phyloP scores from a whole-genome alignment of 2,329 filamentous ascomycete species.

The Colletotrichum phormii region DNA sequence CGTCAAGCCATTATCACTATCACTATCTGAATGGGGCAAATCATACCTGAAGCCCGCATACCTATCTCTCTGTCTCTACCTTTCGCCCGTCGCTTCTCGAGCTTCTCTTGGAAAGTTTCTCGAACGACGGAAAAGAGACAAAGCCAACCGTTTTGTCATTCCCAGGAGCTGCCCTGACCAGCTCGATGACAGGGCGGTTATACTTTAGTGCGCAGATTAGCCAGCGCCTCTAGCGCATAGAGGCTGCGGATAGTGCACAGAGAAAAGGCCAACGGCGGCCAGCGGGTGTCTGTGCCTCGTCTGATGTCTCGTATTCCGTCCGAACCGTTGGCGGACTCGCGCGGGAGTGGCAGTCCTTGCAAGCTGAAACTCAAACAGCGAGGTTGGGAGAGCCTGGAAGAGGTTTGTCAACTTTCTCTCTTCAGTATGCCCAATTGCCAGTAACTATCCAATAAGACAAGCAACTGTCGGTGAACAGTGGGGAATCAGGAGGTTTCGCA shows the following conservation, averaged over 20 bases:
- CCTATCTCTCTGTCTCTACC: not conserved
- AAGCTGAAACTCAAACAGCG: constrained; percentile 29
- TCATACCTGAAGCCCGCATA: not conserved
- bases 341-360: constrained; percentile 15
- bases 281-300: constrained; percentile 12
- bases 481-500: not conserved
- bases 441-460: not conserved
- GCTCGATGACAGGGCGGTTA: constrained; percentile 2
- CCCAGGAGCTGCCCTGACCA: not conserved
- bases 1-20: not conserved
- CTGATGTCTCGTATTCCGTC: constrained; percentile 34
- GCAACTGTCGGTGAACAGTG: not conserved
- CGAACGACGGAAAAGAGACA: not conserved
- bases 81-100: not conserved
- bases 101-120: not conserved
- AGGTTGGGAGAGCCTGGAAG: not conserved
- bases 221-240: constrained; percentile 4
- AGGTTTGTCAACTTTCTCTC: not conserved
- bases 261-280: constrained; percentile 1
- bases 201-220: not conserved
- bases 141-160: not conserved
- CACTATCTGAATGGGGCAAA: not conserved
- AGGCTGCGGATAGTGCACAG: constrained; percentile 15
- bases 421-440: no score
- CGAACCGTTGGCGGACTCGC: constrained; percentile 23